These are phyloP conservation scores for Thinopyrum elongatum DNA, from an alignment of 176 grass and related monocot species.

Conservation along the genomic window DNA sequence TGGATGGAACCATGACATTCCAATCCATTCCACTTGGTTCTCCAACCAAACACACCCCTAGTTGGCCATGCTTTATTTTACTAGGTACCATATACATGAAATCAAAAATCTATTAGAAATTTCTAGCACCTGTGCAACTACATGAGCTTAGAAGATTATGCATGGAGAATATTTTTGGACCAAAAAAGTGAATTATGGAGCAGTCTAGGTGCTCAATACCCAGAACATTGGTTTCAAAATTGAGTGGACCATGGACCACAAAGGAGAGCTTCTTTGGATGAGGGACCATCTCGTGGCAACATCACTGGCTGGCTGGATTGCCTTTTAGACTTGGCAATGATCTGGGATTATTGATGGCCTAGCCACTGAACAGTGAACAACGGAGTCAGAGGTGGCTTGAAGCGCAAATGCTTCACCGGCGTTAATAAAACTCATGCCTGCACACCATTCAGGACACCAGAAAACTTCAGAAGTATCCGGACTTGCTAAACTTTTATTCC, in stretches of 20 bases:
- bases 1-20: too few relatives aligned
- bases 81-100: background rate
- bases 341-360: slow-evolving; percentile 10
- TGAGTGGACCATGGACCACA: background rate
- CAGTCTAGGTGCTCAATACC: background rate
- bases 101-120: slow-evolving; percentile 11
- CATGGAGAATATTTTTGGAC: background rate
- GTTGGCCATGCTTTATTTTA: background rate
- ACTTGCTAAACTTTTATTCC: background rate
- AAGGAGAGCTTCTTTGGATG: background rate
- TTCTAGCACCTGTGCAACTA: background rate
- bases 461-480: background rate
- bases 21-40: too few relatives aligned
- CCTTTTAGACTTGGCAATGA: background rate
- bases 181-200: background rate
- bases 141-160: background rate
- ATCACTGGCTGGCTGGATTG: background rate
- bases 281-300: background rate
- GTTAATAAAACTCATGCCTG: background rate
- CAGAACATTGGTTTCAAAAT: slow-evolving; percentile 4
- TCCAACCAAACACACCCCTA: too few relatives aligned
- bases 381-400: background rate
- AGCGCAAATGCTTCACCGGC: background rate
- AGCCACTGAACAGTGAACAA: background rate
- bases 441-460: background rate